These are phyloP conservation scores for Xylaria intraflava DNA, from an alignment of 495 filamentous ascomycete species.

Conservation along the genomic window DNA sequence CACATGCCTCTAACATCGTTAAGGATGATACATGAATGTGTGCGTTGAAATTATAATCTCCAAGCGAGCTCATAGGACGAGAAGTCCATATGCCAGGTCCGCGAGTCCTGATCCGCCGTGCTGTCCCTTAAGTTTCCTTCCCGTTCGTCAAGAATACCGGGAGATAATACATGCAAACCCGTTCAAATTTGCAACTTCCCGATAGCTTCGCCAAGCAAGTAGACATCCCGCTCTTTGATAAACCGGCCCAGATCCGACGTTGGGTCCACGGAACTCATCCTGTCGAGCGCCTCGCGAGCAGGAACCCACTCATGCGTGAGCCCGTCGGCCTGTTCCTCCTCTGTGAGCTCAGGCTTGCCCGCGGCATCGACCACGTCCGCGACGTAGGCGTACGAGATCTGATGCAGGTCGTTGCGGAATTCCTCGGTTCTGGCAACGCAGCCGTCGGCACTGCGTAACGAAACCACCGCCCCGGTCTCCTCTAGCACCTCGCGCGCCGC, in stretches of 20 bases:
- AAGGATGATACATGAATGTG: too few species aligned
- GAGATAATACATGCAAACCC: too few species aligned
- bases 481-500: slow-evolving; percentile 17
- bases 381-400: slow-evolving; percentile 24
- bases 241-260: slow-evolving; percentile 20
- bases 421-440: slow-evolving; percentile 20
- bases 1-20: too few species aligned
- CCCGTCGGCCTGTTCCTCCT: slow-evolving; percentile 19
- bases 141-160: too few species aligned
- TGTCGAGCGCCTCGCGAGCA: slow-evolving; percentile 11
- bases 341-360: slow-evolving; percentile 14
- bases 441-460: slow-evolving; percentile 1
- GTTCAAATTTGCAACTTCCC: not conserved
- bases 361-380: too few species aligned
- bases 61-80: too few species aligned
- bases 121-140: too few species aligned
- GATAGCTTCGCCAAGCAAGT: slow-evolving; percentile 1
- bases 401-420: slow-evolving; percentile 19
- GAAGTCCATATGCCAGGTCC: too few species aligned
- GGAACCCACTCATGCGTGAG: slow-evolving; percentile 19
- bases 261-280: slow-evolving; percentile 15
- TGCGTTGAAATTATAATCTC: too few species aligned
- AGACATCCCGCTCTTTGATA: slow-evolving; percentile 24
- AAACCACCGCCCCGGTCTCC: slow-evolving; percentile 21
- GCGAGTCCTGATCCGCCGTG: too few species aligned